A percentile compares a stretch with the other conserved stretches of the same genome.
Evolutionary conservation across 768 basidiomycete genomes (phyloP).

Genomic region (Kwoniella bestiolae): DNA sequence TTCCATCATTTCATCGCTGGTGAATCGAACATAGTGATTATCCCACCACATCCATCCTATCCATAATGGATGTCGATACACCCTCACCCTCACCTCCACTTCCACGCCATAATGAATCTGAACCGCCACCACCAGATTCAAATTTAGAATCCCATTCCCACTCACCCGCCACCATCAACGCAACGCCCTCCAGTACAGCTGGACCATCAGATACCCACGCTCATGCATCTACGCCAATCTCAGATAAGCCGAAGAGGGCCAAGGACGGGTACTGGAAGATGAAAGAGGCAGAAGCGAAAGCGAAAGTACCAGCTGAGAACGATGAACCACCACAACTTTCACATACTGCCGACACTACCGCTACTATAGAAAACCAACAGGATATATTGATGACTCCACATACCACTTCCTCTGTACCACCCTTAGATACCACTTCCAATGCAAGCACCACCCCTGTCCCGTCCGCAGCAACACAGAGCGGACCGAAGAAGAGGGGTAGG

Average conservation of each 20-base stretch:
- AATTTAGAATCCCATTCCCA: not conserved
- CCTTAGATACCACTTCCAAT: not conserved
- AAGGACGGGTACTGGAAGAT: constrained; percentile 32
- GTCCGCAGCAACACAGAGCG: not conserved
- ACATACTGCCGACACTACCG: not conserved
- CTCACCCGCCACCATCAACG: constrained; percentile 8
- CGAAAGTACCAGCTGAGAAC: not conserved
- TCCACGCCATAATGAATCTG: not conserved
- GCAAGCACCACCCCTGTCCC: not conserved
- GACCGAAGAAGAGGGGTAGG: constrained; percentile 9
- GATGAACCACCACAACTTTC: not conserved
- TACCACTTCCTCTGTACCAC: not conserved
- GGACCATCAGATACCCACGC: not conserved
- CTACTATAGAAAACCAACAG: not conserved
- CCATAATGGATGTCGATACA: constrained; percentile 17
- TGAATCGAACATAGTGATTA: too few relatives aligned
- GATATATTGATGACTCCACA: not conserved
- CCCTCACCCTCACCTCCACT: not conserved
- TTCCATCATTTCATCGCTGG: too few relatives aligned
- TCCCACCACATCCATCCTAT: too few relatives aligned
- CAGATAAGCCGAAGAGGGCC: constrained; percentile 3
- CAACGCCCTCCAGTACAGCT: not conserved
- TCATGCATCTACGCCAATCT: not conserved
- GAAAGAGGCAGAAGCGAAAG: constrained; percentile 16
- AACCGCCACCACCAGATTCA: constrained; percentile 7